Conservation (phyloP, 2,329 filamentous ascomycete genomes). For the Lachnellula willkommii region DNA sequence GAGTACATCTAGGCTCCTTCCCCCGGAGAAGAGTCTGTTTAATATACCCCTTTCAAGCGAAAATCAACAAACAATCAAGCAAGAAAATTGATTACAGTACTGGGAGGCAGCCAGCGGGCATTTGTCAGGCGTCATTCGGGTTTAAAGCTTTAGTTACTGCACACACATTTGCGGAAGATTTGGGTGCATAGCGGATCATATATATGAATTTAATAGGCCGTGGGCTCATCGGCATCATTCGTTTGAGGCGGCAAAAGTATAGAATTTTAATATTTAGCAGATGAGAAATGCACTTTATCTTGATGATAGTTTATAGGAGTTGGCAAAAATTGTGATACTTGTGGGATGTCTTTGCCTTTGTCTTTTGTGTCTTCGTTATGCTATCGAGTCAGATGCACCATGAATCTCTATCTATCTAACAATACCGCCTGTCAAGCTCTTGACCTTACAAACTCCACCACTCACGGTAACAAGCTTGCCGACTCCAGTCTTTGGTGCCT, state of each 20-base stretch:
- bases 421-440: slow-evolving; percentile 70
- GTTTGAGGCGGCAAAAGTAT: neutral
- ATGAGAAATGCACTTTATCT: too few species aligned
- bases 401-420: slow-evolving; percentile 58
- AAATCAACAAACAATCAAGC: neutral
- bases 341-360: neutral
- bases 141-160: neutral
- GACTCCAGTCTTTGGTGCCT: slow-evolving; percentile 38
- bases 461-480: slow-evolving; percentile 69
- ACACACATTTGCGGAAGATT: neutral
- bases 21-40: neutral
- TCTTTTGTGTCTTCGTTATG: neutral
- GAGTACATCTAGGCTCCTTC: neutral
- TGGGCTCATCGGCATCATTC: neutral
- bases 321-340: neutral
- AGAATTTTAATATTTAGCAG: neutral
- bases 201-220: neutral
- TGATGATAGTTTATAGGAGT: too few species aligned
- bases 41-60: slow-evolving; percentile 1
- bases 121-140: neutral
- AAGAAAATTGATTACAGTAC: neutral
- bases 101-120: neutral
- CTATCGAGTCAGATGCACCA: neutral
- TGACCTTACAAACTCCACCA: slow-evolving; percentile 77
- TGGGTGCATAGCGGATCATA: neutral